Conservation (phyloP, 176 grass and related monocot species). For the Carex littledalei region DNA sequence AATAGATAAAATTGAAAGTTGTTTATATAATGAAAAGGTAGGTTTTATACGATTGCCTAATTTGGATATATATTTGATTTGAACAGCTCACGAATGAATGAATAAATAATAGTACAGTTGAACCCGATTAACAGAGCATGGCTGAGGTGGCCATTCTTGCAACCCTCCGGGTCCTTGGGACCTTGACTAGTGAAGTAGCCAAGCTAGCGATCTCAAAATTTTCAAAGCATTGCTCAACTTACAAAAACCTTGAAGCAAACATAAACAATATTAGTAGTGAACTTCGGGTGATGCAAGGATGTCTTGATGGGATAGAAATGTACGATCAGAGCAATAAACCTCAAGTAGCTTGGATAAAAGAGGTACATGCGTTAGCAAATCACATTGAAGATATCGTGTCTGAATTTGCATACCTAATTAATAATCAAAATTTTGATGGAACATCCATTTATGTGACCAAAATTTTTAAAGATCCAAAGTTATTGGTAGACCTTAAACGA, state of each 20-base stretch:
- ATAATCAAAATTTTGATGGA: not conserved
- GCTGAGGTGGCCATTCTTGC: no score
- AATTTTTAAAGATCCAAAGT: conserved; percentile 1
- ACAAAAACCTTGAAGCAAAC: conserved; percentile 5
- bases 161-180: no score
- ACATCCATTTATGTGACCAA: not conserved
- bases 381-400: conserved; percentile 37
- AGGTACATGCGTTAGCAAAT: conserved; percentile 24
- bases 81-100: no score
- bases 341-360: conserved; percentile 2
- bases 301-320: conserved; percentile 8
- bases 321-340: conserved; percentile 1
- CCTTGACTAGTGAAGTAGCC: no score
- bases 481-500: not conserved
- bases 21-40: no score
- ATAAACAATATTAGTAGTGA: conserved; percentile 18
- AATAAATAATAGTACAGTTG: no score
- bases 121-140: no score
- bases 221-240: not conserved
- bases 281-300: conserved; percentile 26
- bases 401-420: conserved; percentile 18
- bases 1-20: no score
- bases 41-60: no score
- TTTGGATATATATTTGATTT: no score
- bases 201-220: not conserved